These are phyloP conservation scores for Hebeloma cylindrosporum DNA, from an alignment of 768 basidiomycete genomes.

Conservation along the genomic window DNA sequence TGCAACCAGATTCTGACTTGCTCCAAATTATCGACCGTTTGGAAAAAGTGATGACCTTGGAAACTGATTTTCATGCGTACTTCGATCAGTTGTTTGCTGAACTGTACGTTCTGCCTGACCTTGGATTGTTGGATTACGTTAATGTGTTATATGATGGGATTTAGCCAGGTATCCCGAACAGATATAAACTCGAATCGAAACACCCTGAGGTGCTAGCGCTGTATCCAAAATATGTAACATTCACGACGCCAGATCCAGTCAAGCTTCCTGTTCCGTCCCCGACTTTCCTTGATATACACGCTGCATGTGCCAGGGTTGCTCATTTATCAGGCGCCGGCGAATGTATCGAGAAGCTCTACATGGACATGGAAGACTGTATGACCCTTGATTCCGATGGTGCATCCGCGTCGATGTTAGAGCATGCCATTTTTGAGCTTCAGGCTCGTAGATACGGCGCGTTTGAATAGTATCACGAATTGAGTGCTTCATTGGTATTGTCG, in stretches of 20 bases:
- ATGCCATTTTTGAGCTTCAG: too few relatives aligned
- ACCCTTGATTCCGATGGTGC: too few relatives aligned
- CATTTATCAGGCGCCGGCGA: conserved; percentile 39
- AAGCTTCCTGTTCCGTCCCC: conserved; percentile 31
- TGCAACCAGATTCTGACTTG: too few relatives aligned
- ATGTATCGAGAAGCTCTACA: conserved; percentile 32
- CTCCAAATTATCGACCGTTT: conserved; percentile 28
- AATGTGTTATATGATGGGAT: conserved; percentile 1
- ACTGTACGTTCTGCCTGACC: conserved; percentile 22
- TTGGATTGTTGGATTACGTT: background rate
- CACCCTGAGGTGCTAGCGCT: conserved; percentile 4
- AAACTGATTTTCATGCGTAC: conserved; percentile 11
- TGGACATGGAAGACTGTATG: too few relatives aligned
- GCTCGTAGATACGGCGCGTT: too few relatives aligned
- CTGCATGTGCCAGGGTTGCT: conserved; percentile 39
- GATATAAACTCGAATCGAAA: conserved; percentile 19
- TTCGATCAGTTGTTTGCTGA: conserved; percentile 30
- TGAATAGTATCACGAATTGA: too few relatives aligned
- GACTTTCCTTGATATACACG: conserved; percentile 35
- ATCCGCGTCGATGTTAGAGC: too few relatives aligned
- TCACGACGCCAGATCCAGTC: conserved; percentile 26
- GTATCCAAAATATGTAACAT: conserved; percentile 26
- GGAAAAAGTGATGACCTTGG: conserved; percentile 33
- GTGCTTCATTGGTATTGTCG: too few relatives aligned
- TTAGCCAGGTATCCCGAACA: conserved; percentile 17